A percentile compares a stretch with the other conserved stretches of the same genome.
Evolutionary conservation across 169 alveolate species (phyloP).

Genomic region (Babesia bovis): DNA sequence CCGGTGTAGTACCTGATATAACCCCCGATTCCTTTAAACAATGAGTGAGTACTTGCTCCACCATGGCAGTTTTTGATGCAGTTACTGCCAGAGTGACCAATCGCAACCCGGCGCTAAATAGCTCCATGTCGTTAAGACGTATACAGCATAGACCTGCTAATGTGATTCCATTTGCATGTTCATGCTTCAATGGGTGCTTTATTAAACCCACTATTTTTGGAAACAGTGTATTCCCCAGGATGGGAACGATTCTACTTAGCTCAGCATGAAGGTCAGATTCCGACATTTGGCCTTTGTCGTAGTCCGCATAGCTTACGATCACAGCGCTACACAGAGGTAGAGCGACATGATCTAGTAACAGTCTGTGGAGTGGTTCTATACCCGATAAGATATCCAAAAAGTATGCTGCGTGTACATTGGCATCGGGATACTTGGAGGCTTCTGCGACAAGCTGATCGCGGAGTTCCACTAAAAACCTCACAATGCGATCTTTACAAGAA

Average conservation of each 20-base stretch:
- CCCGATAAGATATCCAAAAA: conserved; percentile 48
- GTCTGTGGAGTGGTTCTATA: conserved; percentile 1
- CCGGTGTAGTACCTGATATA: not conserved
- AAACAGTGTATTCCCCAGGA: conserved; percentile 10
- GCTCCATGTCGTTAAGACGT: not conserved
- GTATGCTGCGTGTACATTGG: conserved; percentile 42
- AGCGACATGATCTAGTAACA: conserved; percentile 24
- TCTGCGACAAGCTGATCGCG: conserved; percentile 11
- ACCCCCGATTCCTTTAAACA: conserved; percentile 19
- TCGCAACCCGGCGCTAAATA: conserved; percentile 27
- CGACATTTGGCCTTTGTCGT: not conserved
- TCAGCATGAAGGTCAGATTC: not conserved
- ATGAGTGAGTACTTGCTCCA: conserved; percentile 11
- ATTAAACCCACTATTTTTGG: conserved; percentile 13
- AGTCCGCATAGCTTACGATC: not conserved
- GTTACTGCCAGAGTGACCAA: conserved; percentile 20
- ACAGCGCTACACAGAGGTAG: conserved; percentile 35
- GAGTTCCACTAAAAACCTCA: conserved; percentile 2
- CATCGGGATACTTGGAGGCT: conserved; percentile 5
- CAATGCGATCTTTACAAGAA: not conserved
- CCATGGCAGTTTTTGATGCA: conserved; percentile 3
- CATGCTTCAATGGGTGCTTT: not conserved
- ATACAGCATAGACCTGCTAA: conserved; percentile 13
- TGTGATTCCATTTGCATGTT: not conserved
- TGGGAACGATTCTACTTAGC: conserved; percentile 11